Conservation (phyloP, 345 rosid genomes). For the Iberis pinnata region DNA sequence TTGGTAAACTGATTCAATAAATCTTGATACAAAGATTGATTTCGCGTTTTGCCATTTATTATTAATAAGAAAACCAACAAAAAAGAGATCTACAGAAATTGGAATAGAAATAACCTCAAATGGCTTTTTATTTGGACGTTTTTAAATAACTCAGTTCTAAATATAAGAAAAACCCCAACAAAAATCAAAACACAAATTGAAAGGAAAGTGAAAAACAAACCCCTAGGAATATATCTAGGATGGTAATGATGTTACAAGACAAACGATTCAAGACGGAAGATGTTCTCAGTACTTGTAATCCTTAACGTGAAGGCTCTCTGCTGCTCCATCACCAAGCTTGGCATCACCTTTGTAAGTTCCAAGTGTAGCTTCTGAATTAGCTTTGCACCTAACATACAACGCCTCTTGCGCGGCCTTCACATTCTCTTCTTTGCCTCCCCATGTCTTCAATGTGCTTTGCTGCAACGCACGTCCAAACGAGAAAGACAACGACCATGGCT, state of each 20-base stretch:
- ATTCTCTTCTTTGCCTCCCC: conserved; percentile 86
- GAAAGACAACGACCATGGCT: conserved; percentile 93
- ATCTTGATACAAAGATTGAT: too few relatives aligned
- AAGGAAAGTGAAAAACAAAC: background rate
- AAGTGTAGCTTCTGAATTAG: conserved; percentile 89
- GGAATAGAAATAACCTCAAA: too few relatives aligned
- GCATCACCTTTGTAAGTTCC: conserved; percentile 86
- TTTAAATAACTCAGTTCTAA: too few relatives aligned
- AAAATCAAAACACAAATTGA: background rate
- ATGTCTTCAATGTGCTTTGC: conserved; percentile 91
- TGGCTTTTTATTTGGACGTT: too few relatives aligned
- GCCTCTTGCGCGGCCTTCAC: conserved; percentile 58
- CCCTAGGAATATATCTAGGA: conserved; percentile 25
- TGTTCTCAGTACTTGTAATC: conserved; percentile 31
- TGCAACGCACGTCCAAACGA: conserved; percentile 96
- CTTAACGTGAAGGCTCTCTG: conserved; percentile 66
- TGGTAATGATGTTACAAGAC: background rate
- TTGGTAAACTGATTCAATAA: too few relatives aligned
- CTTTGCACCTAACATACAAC: conserved; percentile 68
- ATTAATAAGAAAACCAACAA: too few relatives aligned
- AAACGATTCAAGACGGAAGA: background rate
- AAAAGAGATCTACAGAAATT: too few relatives aligned
- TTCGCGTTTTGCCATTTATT: too few relatives aligned
- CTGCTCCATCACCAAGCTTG: conserved; percentile 60
- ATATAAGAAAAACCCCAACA: conserved; percentile 3